phyloP scores from a whole-genome alignment of 768 basidiomycete genomes.

The Megacollybia marginata region DNA sequence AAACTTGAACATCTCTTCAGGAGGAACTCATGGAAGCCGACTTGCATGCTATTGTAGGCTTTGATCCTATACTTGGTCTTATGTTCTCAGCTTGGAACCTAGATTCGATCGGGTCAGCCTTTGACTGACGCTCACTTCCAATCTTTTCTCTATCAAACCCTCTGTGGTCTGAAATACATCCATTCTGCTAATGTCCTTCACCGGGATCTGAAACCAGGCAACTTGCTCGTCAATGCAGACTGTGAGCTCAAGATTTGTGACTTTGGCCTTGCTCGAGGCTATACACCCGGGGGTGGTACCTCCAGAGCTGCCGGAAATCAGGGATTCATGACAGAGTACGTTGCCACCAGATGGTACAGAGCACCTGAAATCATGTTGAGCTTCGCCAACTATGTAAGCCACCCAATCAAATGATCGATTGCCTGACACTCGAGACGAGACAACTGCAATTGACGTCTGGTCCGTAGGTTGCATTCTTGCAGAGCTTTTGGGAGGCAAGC shows the following conservation, averaged over 20 bases:
- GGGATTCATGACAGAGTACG: slow-evolving; percentile 99
- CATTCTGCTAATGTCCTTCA: slow-evolving; percentile 98
- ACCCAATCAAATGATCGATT: not conserved
- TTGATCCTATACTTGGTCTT: not conserved
- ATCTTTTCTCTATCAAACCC: slow-evolving; percentile 96
- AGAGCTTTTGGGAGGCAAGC: slow-evolving; percentile 87
- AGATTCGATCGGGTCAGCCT: slow-evolving; percentile 85
- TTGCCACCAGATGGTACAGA: slow-evolving; percentile 98
- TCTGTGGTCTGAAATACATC: slow-evolving; percentile 97
- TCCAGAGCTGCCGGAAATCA: slow-evolving; percentile 71
- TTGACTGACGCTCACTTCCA: slow-evolving; percentile 90
- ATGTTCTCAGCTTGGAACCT: slow-evolving; percentile 1
- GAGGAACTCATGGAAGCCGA: slow-evolving; percentile 99
- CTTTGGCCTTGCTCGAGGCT: slow-evolving; percentile 93
- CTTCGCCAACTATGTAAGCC: slow-evolving; percentile 85
- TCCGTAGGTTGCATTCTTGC: slow-evolving; percentile 94
- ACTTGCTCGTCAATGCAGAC: slow-evolving; percentile 94
- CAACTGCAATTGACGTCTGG: slow-evolving; percentile 93
- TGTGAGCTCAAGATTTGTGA: slow-evolving; percentile 99
- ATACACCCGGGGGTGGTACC: slow-evolving; percentile 76
- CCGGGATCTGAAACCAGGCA: slow-evolving; percentile 92
- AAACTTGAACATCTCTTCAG: slow-evolving; percentile 30
- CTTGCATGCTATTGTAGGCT: slow-evolving; percentile 89
- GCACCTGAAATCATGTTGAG: slow-evolving; percentile 99
- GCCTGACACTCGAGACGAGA: slow-evolving; percentile 34